Base-by-base conservation (phyloP, 1,139 yeast genomes). In the Magnusiomyces ingens region DNA sequence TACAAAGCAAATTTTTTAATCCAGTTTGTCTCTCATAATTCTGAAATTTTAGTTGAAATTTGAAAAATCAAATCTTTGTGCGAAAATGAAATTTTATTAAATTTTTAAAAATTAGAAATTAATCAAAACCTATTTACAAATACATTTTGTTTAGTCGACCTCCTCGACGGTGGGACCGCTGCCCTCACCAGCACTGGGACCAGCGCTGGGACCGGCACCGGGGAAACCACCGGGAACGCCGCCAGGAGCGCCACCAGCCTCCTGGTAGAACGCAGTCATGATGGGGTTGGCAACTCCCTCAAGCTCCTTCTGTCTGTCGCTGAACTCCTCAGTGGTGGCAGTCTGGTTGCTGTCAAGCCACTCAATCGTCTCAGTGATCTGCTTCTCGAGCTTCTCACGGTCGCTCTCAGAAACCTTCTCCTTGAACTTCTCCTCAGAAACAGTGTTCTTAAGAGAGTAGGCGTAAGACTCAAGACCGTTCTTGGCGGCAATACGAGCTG, bases 281-380 rank as follows among this genome's bases (percentile, higher is more conserved):
- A 88, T 84, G 74, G 96, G 96, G 87, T 88, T 88, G 66, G 95
- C 91, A 75, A 84, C 80, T 64, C 82, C 86, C 80, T 88, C 95
- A 71, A 88, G 85, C 76, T 88, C 96, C 86, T 88, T 88, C 80
- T 88, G 93, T 79, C 84, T 82, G 78, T 85, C 94, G 68, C 81
- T 77, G 76, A 73, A 88, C 79, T 88, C 96, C 72, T 88, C 96
- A 67, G 84, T 80, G 64, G 94, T 75, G 67, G 93, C 96, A 66
- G 95, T 81, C 72, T 82, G 86, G 82, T 86, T 85, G 71, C 79
- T 75, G 75, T 88, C 96, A 75, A 88, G 82, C 96, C 95, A 88
- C 63, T 82, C 77, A 68, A 88, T 83, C 69, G 90, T 79, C 77
- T 85, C 94, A 63, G 84, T 87, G 73, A 91, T 86, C 68, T 91